Conservation (phyloP, 768 basidiomycete genomes). For the Suillus decipiens region DNA sequence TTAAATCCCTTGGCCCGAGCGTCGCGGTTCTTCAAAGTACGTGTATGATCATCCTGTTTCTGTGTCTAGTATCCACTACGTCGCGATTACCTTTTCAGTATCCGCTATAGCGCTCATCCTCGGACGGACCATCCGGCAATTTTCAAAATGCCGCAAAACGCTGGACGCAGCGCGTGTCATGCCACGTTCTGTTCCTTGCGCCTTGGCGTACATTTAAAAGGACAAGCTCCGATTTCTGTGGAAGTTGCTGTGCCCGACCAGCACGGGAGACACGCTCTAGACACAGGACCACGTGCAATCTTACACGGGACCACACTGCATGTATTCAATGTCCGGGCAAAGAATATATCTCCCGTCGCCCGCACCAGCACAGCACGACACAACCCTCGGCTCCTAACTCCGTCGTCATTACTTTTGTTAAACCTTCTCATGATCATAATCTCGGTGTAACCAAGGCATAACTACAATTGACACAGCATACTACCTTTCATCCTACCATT, state of each 20-base stretch:
- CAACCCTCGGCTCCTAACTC: not conserved
- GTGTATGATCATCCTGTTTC: not conserved
- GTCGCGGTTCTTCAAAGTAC: conserved; percentile 1
- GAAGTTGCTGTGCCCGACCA: not conserved
- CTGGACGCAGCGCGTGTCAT: not conserved
- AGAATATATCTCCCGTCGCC: not conserved
- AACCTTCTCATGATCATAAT: not conserved
- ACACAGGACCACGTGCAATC: not conserved
- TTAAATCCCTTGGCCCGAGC: not conserved
- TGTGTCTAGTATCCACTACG: not conserved
- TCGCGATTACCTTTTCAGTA: not conserved
- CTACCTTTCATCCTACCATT: not conserved
- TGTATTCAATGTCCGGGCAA: not conserved
- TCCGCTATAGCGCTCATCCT: not conserved
- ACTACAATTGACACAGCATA: not conserved
- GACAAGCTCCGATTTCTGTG: not conserved
- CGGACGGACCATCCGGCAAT: conserved; percentile 6
- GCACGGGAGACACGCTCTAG: not conserved
- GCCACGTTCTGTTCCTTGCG: not conserved
- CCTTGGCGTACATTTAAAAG: not conserved
- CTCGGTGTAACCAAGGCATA: conserved; percentile 2
- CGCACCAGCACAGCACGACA: not conserved
- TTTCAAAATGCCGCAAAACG: not conserved
- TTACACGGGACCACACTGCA: not conserved
- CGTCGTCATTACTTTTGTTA: not conserved